Evolutionary conservation across 805 yeast species (phyloP).

Genomic region (Suhomyces canberraensis): DNA sequence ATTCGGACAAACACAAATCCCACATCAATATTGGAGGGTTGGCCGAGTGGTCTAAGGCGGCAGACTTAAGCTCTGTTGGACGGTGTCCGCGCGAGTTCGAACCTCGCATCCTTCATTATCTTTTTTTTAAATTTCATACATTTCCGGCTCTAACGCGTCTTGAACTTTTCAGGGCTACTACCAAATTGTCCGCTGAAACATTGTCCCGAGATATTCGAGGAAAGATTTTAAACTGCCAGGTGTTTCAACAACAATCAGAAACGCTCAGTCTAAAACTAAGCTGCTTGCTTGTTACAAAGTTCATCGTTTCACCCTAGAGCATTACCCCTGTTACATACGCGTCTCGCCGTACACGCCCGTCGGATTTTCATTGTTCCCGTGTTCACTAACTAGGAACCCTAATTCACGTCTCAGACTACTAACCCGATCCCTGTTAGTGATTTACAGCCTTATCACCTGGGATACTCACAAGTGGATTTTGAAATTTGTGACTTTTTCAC

Average conservation of each 20-base stretch:
- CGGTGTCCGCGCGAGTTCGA: constrained; percentile 48
- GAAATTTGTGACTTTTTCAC: too few relatives aligned
- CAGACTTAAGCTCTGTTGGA: constrained; percentile 46
- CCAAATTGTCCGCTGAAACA: neutral
- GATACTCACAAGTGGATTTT: neutral
- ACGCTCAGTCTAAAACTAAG: too few relatives aligned
- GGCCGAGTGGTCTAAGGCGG: constrained; percentile 51
- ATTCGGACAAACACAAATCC: too few relatives aligned
- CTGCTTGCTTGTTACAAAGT: neutral
- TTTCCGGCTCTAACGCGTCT: too few relatives aligned
- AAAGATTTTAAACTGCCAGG: neutral
- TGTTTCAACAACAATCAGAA: neutral
- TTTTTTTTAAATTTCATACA: constrained; percentile 13
- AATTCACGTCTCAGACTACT: too few relatives aligned
- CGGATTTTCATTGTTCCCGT: neutral
- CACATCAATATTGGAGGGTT: constrained; percentile 47
- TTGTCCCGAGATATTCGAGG: neutral
- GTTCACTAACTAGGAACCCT: neutral
- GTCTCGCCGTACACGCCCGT: constrained; percentile 5
- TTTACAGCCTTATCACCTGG: neutral
- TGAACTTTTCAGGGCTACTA: neutral
- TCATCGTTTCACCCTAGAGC: constrained; percentile 1
- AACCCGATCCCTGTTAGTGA: neutral
- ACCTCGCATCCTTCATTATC: constrained; percentile 44
- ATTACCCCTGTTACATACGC: constrained; percentile 3